Percentiles rank a stretch among this genome's conserved stretches.
Evolutionary conservation across 1,284 basidiomycete genomes (phyloP).

Genomic region (Anthracocystis walkeri): DNA sequence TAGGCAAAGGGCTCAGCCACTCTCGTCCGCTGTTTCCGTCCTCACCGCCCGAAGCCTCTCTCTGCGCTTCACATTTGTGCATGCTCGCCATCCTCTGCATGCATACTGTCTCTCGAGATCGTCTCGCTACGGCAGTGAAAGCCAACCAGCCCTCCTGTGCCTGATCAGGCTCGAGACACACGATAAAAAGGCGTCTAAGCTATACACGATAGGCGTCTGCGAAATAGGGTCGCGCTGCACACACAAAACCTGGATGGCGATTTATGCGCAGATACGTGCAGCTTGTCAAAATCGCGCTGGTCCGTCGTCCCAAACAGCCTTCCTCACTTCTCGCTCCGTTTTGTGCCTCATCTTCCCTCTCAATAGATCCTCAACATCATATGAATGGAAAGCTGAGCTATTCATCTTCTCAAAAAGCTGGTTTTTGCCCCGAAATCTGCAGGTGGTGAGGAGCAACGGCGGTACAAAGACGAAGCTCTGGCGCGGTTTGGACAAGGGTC

Average conservation of each 20-base stretch:
- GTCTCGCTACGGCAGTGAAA: background rate
- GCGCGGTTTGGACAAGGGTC: slow-evolving; percentile 13
- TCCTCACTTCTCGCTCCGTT: background rate
- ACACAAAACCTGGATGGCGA: slow-evolving; percentile 6
- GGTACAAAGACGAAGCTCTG: slow-evolving; percentile 23
- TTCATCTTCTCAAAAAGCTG: background rate
- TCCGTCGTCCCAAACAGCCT: background rate
- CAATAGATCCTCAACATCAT: background rate
- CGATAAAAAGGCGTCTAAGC: background rate
- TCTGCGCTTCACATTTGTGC: background rate
- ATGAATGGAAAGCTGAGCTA: background rate
- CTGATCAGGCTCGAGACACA: background rate
- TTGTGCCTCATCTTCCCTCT: too few relatives aligned
- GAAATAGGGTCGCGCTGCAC: slow-evolving; percentile 5
- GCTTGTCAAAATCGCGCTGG: slow-evolving; percentile 35
- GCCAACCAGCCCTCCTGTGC: background rate
- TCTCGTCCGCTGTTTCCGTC: background rate
- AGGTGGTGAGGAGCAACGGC: background rate
- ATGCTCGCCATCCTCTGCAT: background rate
- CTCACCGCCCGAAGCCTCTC: background rate
- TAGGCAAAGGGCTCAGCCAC: background rate
- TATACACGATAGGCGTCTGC: slow-evolving; percentile 5
- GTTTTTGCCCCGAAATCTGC: background rate
- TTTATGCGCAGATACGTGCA: slow-evolving; percentile 19
- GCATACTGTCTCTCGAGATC: background rate